Evolutionary conservation across 2,329 filamentous ascomycete genomes (phyloP), one percentile per base, ranked within the genome.

Genomic region (Trichoderma guizhouense): DNA sequence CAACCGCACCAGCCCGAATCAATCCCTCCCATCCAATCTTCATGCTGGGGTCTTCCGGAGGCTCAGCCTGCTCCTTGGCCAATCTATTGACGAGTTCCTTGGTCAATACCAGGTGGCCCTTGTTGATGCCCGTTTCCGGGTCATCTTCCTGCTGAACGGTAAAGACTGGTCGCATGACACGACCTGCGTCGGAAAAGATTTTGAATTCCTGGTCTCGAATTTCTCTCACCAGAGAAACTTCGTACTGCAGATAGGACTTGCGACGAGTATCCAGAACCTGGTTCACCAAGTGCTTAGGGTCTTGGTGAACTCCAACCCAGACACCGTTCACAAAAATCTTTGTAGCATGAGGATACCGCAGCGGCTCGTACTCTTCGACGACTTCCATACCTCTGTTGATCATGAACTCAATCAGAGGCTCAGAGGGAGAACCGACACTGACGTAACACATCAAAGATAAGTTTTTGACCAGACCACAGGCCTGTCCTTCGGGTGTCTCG

Each of bases 251-350:
- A 78, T 93, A 91, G 73, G 93, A 92, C 75, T 92, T 92, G 71
- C 95, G 89, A 76, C 94, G 91, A 68, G 97, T 88, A 68, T 91
- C 88, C 77, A 92, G 88, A 58, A 97, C 92, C 70, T 92, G 90
- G 71, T 88, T 89, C 34, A 97, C 94, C 55, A 99, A 87, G 77
- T 95, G 90, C 76, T 93, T 91, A 11, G 96, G 93, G 77, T 98
- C 94, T 75, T 93, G 90, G 79, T 98, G 94, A 15, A 98, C 92
- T 82, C 96, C 97, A 61, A 98, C 95, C 97, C 97, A 99, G 6
- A 95, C 94, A 81, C 96, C 96, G 79, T 99, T 98, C 77, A 99
- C 92, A 78, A 99, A 99, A 61, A 99, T 92, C 85, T 99, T 99
- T 67, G 96, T 99, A 7, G 95, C 95, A 78, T 97, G 93, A 0